Percentiles rank a stretch among this genome's conserved stretches.
phyloP scores from a whole-genome alignment of 2,329 filamentous ascomycete species.

The Colletotrichum eleusines region DNA sequence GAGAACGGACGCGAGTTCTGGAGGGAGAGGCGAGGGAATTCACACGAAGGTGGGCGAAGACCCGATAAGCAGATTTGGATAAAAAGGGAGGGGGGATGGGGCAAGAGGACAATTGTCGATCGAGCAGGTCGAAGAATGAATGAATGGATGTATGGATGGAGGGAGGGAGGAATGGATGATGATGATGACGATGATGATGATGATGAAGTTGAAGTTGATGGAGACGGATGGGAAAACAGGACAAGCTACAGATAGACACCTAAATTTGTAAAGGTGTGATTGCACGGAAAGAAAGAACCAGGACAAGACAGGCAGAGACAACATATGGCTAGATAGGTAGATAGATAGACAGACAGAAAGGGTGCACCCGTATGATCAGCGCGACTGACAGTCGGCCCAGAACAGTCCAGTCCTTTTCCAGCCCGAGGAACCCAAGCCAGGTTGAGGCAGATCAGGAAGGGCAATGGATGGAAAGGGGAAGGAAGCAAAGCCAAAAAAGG shows the following conservation, averaged over 20 bases:
- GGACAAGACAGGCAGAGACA: not conserved
- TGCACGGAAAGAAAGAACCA: constrained; percentile 2
- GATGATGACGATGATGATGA: too few species aligned
- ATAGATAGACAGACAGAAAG: constrained; percentile 4
- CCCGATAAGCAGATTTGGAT: constrained; percentile 13
- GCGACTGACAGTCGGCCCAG: constrained; percentile 4
- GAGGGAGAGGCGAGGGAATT: constrained; percentile 25
- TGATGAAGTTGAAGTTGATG: not conserved
- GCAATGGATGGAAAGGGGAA: constrained; percentile 27
- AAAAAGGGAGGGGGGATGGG: not conserved
- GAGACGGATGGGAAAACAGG: not conserved
- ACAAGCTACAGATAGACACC: too few species aligned
- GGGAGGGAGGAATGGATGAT: too few species aligned
- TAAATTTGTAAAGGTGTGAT: not conserved
- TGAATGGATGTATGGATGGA: not conserved
- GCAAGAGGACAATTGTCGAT: constrained; percentile 10
- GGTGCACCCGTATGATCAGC: constrained; percentile 12
- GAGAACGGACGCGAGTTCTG: constrained; percentile 28
- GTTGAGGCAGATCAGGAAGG: constrained; percentile 25
- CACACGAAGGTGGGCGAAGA: constrained; percentile 21
- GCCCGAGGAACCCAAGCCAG: constrained; percentile 30
- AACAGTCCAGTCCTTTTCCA: constrained; percentile 2
- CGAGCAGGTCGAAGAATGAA: not conserved
- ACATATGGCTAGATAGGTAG: not conserved
- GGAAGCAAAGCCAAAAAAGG: constrained; percentile 20